Evolutionary conservation across 129 eudicot genomes (phyloP).

Genomic region (Glebionis coronaria): DNA sequence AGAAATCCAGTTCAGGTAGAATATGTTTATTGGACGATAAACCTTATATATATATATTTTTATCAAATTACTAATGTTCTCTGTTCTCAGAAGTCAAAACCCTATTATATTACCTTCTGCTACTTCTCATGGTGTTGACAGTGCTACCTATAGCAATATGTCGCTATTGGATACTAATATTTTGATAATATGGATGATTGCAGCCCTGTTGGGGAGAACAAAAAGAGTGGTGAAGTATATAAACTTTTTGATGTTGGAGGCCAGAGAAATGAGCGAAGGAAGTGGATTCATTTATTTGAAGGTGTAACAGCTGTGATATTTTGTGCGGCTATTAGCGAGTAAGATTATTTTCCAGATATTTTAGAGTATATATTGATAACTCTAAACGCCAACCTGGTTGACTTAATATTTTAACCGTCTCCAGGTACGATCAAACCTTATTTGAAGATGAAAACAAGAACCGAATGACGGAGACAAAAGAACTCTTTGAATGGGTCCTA

Average conservation of each 20-base stretch:
- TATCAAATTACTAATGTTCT: neutral
- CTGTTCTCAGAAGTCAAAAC: conserved; percentile 11
- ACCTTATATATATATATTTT: too few species aligned
- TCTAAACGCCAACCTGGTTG: neutral
- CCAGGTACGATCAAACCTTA: conserved; percentile 91
- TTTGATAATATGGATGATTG: conserved; percentile 24
- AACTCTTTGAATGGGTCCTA: conserved; percentile 95
- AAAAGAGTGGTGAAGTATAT: conserved; percentile 96
- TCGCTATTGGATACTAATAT: conserved; percentile 3
- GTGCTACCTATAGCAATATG: neutral
- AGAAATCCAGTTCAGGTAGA: conserved; percentile 96
- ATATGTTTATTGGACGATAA: neutral
- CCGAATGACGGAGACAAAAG: conserved; percentile 86
- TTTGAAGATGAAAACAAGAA: conserved; percentile 91
- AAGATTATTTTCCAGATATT: conserved; percentile 28
- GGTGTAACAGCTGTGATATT: conserved; percentile 96
- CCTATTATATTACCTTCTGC: too few species aligned
- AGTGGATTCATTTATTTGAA: conserved; percentile 98
- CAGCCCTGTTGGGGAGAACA: conserved; percentile 99
- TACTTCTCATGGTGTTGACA: neutral
- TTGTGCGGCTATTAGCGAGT: conserved; percentile 99
- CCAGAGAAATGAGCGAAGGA: conserved; percentile 96
- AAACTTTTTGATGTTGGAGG: conserved; percentile 98
- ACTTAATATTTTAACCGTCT: conserved; percentile 1
- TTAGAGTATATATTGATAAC: conserved; percentile 14